Base-by-base conservation (phyloP, 2,329 filamentous ascomycete genomes). In the Biscogniauxia sp. region DNA sequence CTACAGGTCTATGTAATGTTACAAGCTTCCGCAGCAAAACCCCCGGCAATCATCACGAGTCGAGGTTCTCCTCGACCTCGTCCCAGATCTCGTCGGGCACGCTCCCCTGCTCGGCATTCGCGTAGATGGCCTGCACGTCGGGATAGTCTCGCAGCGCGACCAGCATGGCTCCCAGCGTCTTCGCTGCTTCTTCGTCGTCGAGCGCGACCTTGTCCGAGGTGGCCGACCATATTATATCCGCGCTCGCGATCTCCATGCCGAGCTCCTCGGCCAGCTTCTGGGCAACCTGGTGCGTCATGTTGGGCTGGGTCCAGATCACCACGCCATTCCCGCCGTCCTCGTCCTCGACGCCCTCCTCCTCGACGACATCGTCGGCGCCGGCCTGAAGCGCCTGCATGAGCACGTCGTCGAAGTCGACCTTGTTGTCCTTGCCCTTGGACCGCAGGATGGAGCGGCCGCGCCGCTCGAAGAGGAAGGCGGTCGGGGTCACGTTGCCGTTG, bases 331-430 rank as follows among this genome's bases (percentile, higher is more conserved):
- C 17, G 37, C 37, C 37, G 15, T 15, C 89, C n/a, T 91, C 84
- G 3, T 83, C 83, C 20, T 91, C 84, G 2, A 83, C 83, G 64
- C 91, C 87, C 57, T 80, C 76, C 61, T 90, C 83, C 37, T 45
- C 37, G 37, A 45, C 37, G 0, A 93, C 82, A 66, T 93, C 90
- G 66, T 90, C 86, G 0, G 89, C 91, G 9, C 93, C 94, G 9
- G 90, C 90, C 71, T 97, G 93, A 55, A 98, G 87, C 5, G 91
- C 92, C 57, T 88, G 85, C 67, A 97, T 88, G 51, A 97, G 78
- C 23, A 92, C 85, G 49, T 93, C 88, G 55, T 95, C 86, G 5
- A 85, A 82, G 9, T 80, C 73, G 23, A 73, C 75, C 25, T 76
- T 63, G 54, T 84, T 81, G 65, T 82, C 83, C 63, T 82, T 76